Conservation (phyloP, 768 basidiomycete genomes). For the Phlebiopsis flavidoalba region DNA sequence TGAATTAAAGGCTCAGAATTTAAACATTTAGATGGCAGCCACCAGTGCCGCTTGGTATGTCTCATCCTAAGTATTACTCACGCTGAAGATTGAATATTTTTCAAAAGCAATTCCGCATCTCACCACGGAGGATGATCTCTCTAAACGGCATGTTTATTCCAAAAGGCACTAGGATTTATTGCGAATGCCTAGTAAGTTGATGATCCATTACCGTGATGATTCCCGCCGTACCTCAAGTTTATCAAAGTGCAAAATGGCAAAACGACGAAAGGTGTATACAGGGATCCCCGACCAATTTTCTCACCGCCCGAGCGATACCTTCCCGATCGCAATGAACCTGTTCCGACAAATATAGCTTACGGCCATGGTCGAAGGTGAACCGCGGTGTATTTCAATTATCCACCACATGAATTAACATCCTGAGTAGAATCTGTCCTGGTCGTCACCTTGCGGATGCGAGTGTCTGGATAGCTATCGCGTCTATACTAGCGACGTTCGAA, state of each 20-base stretch:
- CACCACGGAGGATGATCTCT: constrained; percentile 35
- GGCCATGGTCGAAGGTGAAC: constrained; percentile 12
- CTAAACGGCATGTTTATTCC: constrained; percentile 38
- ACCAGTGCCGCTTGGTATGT: constrained; percentile 28
- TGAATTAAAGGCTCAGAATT: neutral
- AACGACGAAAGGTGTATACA: constrained; percentile 28
- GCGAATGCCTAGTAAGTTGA: constrained; percentile 34
- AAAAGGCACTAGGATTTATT: constrained; percentile 34
- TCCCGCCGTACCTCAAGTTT: neutral
- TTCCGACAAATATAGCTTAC: neutral
- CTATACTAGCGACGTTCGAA: constrained; percentile 17
- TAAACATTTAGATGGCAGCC: constrained; percentile 4
- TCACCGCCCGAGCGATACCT: constrained; percentile 10
- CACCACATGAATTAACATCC: neutral
- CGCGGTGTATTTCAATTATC: too few relatives aligned
- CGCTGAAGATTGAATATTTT: too few relatives aligned
- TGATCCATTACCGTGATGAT: neutral
- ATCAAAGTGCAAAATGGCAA: neutral
- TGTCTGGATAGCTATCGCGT: constrained; percentile 18
- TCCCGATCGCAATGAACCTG: neutral
- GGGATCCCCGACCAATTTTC: constrained; percentile 25
- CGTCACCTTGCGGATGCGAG: constrained; percentile 16
- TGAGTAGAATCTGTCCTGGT: constrained; percentile 19
- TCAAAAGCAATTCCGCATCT: constrained; percentile 19
- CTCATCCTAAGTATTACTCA: constrained; percentile 3